Base-by-base conservation (phyloP, 2,329 filamentous ascomycete species). In the Ascochyta clinopodiicola region DNA sequence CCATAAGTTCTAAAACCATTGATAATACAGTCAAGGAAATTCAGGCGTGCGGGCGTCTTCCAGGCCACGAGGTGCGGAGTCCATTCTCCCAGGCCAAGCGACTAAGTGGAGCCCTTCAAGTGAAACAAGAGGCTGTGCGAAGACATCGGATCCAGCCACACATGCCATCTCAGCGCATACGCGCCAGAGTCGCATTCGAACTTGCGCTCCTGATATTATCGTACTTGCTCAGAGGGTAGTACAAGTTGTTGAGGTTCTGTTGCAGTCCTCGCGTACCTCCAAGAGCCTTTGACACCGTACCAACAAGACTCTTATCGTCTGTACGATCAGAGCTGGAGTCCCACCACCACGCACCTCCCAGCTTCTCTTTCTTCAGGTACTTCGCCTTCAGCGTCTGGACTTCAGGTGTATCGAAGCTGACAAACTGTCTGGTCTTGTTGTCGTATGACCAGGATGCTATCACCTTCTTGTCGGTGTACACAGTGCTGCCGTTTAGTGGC, bases 331-430 rank as follows among this genome's bases (percentile, higher is more conserved):
- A 52, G 48, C 61, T 67, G 0, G 61, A 63, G 17, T 73, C 69
- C 70, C 69, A 73, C 63, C 63, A 73, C 69, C 68, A 70, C 0
- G 65, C 64, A 12, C 70, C 70, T 39, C 69, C 69, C 3, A 73
- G 57, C n/a, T 60, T 60, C 49, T 69, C 42, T 3, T 57, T 55
- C 53, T 57, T 62, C 27, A 71, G 48, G 29, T 61, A 70, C n/a
- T 66, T 53, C 0, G 68, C 56, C 60, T 73, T 73, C 51, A 60
- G 50, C 4, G 21, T 34, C 21, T 62, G 54, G 7, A 71, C 57
- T 38, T 65, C 59, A 4, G 67, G 66, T 10, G 64, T 71, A 49
- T 73, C 69, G 36, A 63, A 73, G 46, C 36, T 60, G 24, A 73
- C 60, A 12, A 73, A 10, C 22, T 68, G 47, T 21, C 59, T 58